Conservation (phyloP, 2,329 filamentous ascomycete genomes). For the Conoideocrella luteorostrata region DNA sequence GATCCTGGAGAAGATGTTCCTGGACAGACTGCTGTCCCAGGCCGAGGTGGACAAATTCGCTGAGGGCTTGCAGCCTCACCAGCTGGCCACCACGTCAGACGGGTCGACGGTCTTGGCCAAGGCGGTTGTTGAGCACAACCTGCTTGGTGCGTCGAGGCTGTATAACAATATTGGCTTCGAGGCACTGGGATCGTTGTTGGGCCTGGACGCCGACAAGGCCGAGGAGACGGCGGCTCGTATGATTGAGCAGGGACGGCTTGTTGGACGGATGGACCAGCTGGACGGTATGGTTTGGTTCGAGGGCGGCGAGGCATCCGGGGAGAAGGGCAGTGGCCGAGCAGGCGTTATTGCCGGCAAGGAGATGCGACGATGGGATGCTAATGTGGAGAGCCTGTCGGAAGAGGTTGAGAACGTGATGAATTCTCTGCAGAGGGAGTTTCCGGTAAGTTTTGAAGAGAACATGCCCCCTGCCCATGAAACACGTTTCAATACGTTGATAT, state of each 20-base stretch:
- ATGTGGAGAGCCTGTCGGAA: constrained; percentile 79
- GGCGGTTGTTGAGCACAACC: constrained; percentile 92
- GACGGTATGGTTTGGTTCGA: constrained; percentile 85
- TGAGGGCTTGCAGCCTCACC: constrained; percentile 72
- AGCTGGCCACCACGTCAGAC: constrained; percentile 83
- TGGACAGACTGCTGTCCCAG: constrained; percentile 74
- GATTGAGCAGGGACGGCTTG: constrained; percentile 88
- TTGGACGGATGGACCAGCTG: constrained; percentile 91
- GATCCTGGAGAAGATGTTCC: constrained; percentile 96
- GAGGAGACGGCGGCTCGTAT: constrained; percentile 90
- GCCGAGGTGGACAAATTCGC: constrained; percentile 86
- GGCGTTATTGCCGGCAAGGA: constrained; percentile 60
- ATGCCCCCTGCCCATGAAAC: too few species aligned
- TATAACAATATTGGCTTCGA: constrained; percentile 74
- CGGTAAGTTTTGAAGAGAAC: constrained; percentile 43
- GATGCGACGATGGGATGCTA: constrained; percentile 80
- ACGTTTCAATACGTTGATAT: too few species aligned
- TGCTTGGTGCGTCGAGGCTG: constrained; percentile 74
- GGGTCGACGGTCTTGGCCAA: constrained; percentile 89
- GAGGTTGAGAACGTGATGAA: constrained; percentile 85
- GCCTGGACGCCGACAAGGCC: constrained; percentile 71
- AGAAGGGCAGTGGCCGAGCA: constrained; percentile 61
- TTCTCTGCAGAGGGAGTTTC: constrained; percentile 72
- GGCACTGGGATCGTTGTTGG: constrained; percentile 69
- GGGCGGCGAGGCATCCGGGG: constrained; percentile 60